Base-by-base conservation (phyloP, 2,329 filamentous ascomycete species). In the Scortechinia acanthostroma region DNA sequence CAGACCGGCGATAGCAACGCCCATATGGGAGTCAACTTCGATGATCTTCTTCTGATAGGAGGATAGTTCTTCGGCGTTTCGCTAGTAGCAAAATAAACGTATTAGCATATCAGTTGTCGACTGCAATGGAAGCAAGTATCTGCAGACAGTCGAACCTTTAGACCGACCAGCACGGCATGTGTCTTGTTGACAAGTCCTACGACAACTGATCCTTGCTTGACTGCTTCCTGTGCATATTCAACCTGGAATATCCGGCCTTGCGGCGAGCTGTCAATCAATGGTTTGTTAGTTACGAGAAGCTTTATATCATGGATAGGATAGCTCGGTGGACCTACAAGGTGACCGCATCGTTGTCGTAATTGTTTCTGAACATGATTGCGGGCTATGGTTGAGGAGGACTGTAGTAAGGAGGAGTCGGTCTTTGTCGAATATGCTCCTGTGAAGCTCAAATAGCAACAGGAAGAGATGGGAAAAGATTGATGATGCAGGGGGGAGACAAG, bases 11-110 rank as follows among this genome's bases (percentile, higher is more conserved):
- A 98, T 94, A 58, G 91, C 90, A 59, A 98, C 83, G 55, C 91
- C 93, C 57, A 93, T 85, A 69, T 98, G 93, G 58, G 91, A 88
- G 68, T 98, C 93, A 70, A 98, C 85, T 57, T 85, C 80, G 68
- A 98, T 96, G 63, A 98, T 83, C 76, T 98, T 98, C 80, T 96
- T 96, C 73, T 98, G 93, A 79, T 98, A 98, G 44, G 93, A 97
- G 50, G 93, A 98, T 48, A 98, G 86, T 71, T 98, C 93, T 79
- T 98, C 93, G 65, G 93, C 93, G 62, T 97, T 97, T 70, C 93
- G 85, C 93, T 97, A 58, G 5, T 45, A 33, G 45, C 10, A 40
- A 10, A 19, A 17, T 10, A 17, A 13, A 40, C 6, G 20, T 40
- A 10, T 40, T 17, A 10, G 35, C 35, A 40, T 19, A 40, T 13